These are phyloP conservation scores for Hebeloma cylindrosporum DNA, from an alignment of 768 basidiomycete genomes.

Conservation along the genomic window DNA sequence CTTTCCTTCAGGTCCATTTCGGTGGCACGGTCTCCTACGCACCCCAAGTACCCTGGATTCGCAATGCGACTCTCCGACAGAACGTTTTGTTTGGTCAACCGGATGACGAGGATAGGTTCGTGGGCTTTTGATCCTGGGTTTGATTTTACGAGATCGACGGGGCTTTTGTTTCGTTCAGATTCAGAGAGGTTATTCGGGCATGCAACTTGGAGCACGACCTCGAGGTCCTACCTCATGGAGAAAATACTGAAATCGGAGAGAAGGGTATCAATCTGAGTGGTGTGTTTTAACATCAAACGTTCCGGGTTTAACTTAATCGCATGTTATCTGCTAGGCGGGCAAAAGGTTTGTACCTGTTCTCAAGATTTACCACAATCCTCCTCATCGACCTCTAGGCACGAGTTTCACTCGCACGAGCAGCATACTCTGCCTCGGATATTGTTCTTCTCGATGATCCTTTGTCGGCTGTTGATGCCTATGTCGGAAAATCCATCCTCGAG, in stretches of 20 bases:
- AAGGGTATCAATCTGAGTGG: slow-evolving; percentile 73
- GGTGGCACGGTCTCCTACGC: slow-evolving; percentile 59
- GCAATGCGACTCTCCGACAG: slow-evolving; percentile 65
- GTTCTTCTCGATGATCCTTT: slow-evolving; percentile 85
- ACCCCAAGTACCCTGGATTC: slow-evolving; percentile 65
- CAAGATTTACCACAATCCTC: not conserved
- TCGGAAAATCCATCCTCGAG: slow-evolving; percentile 65
- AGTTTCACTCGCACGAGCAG: slow-evolving; percentile 73
- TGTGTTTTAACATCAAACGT: slow-evolving; percentile 18
- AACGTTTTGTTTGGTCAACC: slow-evolving; percentile 75
- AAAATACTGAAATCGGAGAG: slow-evolving; percentile 74
- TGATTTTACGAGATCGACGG: not conserved
- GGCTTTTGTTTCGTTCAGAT: slow-evolving; percentile 32
- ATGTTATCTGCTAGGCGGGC: slow-evolving; percentile 28
- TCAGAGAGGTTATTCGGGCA: slow-evolving; percentile 56
- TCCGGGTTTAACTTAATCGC: not conserved
- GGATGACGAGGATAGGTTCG: slow-evolving; percentile 57
- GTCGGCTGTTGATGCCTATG: slow-evolving; percentile 77
- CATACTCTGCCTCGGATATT: slow-evolving; percentile 72
- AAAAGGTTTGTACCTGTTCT: slow-evolving; percentile 28
- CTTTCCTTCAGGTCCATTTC: slow-evolving; percentile 38
- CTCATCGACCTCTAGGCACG: slow-evolving; percentile 49
- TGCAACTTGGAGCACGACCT: slow-evolving; percentile 74
- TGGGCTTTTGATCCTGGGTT: slow-evolving; percentile 2
- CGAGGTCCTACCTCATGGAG: slow-evolving; percentile 68